Evolutionary conservation across 495 filamentous ascomycete species (phyloP), one percentile per base, ranked within the genome.

Genomic region (Lentithecium fluviatile): DNA sequence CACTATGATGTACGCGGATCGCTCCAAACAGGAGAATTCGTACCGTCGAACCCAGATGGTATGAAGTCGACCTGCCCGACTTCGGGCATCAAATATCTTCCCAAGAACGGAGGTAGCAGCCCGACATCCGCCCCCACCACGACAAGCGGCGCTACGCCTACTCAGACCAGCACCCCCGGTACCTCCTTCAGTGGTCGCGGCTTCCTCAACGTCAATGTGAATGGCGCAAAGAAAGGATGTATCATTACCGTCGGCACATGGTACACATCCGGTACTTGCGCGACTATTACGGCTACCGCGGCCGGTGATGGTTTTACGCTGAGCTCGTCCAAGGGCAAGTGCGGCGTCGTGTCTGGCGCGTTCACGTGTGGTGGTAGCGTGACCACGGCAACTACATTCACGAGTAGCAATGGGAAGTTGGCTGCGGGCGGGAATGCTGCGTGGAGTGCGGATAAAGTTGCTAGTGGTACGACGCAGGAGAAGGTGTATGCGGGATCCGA

Each of bases 1-100:
- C 83, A 85, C 60, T 95, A 87, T 76, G 87, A 92, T 64, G 83
- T 95, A 11, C 81, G 82, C 50, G 91, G 91, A 26, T 85, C 81
- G 56, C 72, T 95, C 38, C 88, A 90, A 69, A 85, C 80, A 6
- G 91, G 90, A 23, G 74, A 83, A 50, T 95, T 95, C 68, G 80
- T 91, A 19, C 76, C 88, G 19, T 76, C 83, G 0, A 56, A 77
- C 15, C 84, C 84, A 67, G 84, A 85, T 56, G 85, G 87, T 21
- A 75, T 78, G 25, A 82, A 77, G 45, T 87, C 84, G 36, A 82
- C 78, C 63, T 90, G 88, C 67, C 79, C 87, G 17, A 62, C 74
- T 17, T 76, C 61, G 0, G 83, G 85, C 15, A 82, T 90, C 50
- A 80, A 80, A 61, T 90, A 89, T 67, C 77, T 84, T 17, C 86